Evolutionary conservation across 805 yeast species (phyloP).

Genomic region (Brettanomyces custersianus): DNA sequence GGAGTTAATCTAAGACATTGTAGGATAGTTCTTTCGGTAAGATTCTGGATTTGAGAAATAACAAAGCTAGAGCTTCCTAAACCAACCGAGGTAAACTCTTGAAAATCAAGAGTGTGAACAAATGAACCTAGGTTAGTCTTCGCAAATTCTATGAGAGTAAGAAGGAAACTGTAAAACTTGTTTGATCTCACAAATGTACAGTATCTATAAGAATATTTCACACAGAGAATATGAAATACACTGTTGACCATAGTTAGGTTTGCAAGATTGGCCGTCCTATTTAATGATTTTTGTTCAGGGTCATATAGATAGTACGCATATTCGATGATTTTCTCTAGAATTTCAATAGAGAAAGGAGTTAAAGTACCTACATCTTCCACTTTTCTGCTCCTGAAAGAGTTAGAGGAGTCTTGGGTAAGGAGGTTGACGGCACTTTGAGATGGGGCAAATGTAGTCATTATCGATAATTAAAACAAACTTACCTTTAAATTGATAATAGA

Average conservation of each 20-base stretch:
- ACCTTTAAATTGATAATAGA: too few species aligned
- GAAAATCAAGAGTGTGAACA: conserved; percentile 75
- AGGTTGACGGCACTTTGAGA: too few species aligned
- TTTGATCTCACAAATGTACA: conserved; percentile 74
- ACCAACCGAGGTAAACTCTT: conserved; percentile 83
- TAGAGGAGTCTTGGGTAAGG: too few species aligned
- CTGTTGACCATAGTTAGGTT: conserved; percentile 37
- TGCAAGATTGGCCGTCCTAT: conserved; percentile 19
- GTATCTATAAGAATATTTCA: conserved; percentile 53
- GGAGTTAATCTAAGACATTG: conserved; percentile 56
- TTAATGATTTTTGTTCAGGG: conserved; percentile 18
- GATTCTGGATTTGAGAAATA: conserved; percentile 89
- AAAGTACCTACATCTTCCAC: too few species aligned
- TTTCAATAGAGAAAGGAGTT: conserved; percentile 24
- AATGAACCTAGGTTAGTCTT: conserved; percentile 38
- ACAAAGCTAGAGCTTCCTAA: conserved; percentile 81
- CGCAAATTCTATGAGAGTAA: conserved; percentile 35
- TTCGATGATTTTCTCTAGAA: conserved; percentile 24
- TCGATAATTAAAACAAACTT: conserved; percentile 2
- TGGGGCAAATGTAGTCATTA: conserved; percentile 14
- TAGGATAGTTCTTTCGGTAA: conserved; percentile 63
- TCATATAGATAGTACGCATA: conserved; percentile 22
- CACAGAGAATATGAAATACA: conserved; percentile 47
- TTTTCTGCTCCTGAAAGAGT: too few species aligned
- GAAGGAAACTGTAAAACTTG: conserved; percentile 63